These are phyloP conservation scores for Toxoplasma gondii DNA, from an alignment of 169 alveolate genomes.

Conservation along the genomic window DNA sequence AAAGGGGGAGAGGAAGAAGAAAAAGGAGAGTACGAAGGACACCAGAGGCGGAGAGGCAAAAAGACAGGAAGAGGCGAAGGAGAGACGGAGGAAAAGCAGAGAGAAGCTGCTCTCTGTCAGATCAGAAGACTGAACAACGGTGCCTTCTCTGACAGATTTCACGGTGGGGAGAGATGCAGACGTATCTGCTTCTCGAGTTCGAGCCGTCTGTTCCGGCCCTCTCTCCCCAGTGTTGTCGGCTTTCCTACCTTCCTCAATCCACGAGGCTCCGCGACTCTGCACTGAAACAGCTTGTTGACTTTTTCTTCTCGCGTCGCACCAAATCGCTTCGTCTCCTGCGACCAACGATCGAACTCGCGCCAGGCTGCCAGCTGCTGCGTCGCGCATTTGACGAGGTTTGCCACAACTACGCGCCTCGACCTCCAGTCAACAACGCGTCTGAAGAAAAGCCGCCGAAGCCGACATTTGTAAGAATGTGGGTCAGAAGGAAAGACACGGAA, in stretches of 20 bases:
- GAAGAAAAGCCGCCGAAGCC: not conserved
- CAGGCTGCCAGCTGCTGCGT: slow-evolving; percentile 35
- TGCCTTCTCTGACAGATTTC: too few species aligned
- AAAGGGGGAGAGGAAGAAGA: not conserved
- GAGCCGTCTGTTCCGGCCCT: not conserved
- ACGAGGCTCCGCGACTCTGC: slow-evolving; percentile 56
- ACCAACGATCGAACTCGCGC: slow-evolving; percentile 10
- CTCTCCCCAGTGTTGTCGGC: not conserved
- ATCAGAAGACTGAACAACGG: too few species aligned
- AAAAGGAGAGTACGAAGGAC: not conserved
- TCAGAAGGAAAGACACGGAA: not conserved
- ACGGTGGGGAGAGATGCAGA: not conserved
- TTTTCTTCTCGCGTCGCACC: slow-evolving; percentile 54
- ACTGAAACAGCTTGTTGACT: slow-evolving; percentile 44
- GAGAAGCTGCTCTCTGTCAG: too few species aligned
- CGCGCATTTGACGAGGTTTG: slow-evolving; percentile 52
- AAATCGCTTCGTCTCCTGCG: not conserved
- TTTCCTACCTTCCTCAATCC: slow-evolving; percentile 53
- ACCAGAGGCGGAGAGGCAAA: not conserved
- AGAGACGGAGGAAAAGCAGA: not conserved
- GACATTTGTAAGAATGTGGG: too few species aligned
- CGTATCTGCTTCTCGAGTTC: not conserved
- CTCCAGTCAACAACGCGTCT: slow-evolving; percentile 52
- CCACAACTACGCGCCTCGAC: slow-evolving; percentile 37
- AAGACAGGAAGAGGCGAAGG: not conserved